Percentiles rank a stretch among this genome's conserved stretches.
Evolutionary conservation across 2,329 filamentous ascomycete species (phyloP).

Genomic region (Blastomyces silverae): DNA sequence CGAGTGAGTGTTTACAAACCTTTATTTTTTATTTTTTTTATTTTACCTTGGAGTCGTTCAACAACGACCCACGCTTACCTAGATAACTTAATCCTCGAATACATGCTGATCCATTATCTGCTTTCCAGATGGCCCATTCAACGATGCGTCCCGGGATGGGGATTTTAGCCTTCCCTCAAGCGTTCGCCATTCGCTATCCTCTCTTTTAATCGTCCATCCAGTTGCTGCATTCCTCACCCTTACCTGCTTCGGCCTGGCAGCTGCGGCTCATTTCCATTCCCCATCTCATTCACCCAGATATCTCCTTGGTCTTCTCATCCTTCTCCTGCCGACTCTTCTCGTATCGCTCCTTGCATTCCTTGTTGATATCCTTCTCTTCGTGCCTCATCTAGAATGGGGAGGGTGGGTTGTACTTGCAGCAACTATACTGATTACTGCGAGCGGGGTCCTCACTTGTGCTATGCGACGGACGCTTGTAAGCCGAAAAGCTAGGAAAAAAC

Average conservation of each 20-base stretch:
- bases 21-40: background rate
- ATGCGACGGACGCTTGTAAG: conserved; percentile 90
- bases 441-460: conserved; percentile 80
- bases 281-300: conserved; percentile 87
- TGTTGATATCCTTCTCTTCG: conserved; percentile 87
- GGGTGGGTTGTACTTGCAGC: conserved; percentile 88
- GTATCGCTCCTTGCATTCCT: conserved; percentile 81
- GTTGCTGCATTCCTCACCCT: conserved; percentile 81
- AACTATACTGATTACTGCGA: conserved; percentile 74
- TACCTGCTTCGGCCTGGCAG: conserved; percentile 72
- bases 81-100: background rate
- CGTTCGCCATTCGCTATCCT: conserved; percentile 64
- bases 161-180: conserved; percentile 60
- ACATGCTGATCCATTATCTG: background rate
- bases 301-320: conserved; percentile 74
- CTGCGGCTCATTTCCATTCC: conserved; percentile 75
- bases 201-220: conserved; percentile 86
- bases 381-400: conserved; percentile 89
- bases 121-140: conserved; percentile 44
- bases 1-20: conserved; percentile 51
- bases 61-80: background rate
- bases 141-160: conserved; percentile 36
- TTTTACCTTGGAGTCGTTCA: no score
- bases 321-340: conserved; percentile 77
- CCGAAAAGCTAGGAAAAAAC: conserved; percentile 84